phyloP scores from a whole-genome alignment of 441 rosid genomes.

The Gossypium schwendimanii region DNA sequence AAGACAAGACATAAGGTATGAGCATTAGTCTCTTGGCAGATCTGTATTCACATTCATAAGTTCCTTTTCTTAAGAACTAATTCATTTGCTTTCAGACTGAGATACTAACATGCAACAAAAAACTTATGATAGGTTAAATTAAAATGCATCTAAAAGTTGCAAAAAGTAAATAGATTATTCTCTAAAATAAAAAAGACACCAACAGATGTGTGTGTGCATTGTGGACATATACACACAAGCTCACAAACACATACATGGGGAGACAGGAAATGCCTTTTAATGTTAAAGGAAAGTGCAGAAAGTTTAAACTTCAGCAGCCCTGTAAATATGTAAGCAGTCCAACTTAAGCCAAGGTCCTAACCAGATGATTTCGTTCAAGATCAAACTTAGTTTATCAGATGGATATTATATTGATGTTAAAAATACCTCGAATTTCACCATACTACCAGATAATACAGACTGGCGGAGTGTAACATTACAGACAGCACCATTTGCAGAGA shows the following conservation, averaged over 20 bases:
- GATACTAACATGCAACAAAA: neutral
- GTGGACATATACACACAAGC: neutral
- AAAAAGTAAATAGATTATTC: neutral
- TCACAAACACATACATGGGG: neutral
- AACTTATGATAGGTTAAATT: neutral
- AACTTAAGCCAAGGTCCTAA: neutral
- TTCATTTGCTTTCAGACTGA: neutral
- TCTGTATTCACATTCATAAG: neutral
- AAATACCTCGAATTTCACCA: conserved; percentile 73
- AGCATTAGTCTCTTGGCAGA: neutral
- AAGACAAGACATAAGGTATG: neutral
- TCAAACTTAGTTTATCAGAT: neutral
- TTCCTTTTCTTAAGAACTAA: neutral
- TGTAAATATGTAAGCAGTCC: neutral
- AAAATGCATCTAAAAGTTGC: neutral
- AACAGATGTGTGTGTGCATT: neutral
- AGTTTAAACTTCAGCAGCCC: conserved; percentile 5
- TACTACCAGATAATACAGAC: conserved; percentile 43
- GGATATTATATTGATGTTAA: conserved; percentile 5
- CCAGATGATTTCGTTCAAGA: neutral
- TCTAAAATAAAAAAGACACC: neutral
- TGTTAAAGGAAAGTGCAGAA: neutral
- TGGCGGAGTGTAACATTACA: conserved; percentile 75
- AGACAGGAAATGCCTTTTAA: neutral
- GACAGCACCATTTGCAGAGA: conserved; percentile 89